These are phyloP conservation scores for Crithidia bombi DNA, from an alignment of 208 protist species.

Conservation along the genomic window DNA sequence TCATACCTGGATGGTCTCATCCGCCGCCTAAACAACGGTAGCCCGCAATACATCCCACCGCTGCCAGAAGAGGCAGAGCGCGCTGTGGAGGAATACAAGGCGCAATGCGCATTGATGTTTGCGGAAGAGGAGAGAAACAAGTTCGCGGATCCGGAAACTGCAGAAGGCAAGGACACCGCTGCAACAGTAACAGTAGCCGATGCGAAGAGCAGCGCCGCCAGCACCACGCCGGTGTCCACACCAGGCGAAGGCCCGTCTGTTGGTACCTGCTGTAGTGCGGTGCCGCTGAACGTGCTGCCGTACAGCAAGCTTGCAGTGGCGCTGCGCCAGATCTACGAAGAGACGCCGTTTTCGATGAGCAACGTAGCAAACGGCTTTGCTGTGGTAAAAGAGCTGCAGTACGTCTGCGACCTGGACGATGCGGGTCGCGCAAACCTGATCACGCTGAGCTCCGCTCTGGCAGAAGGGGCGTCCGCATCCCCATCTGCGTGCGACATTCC, in stretches of 20 bases:
- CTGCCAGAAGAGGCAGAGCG: constrained; percentile 26
- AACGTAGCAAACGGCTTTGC: constrained; percentile 77
- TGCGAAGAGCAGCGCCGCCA: neutral
- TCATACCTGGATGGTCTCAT: constrained; percentile 80
- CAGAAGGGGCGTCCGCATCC: constrained; percentile 2
- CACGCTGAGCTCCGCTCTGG: constrained; percentile 8
- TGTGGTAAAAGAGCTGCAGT: constrained; percentile 76
- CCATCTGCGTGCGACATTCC: constrained; percentile 15
- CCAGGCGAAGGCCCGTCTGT: neutral
- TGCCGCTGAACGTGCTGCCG: constrained; percentile 43
- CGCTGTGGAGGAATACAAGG: constrained; percentile 24
- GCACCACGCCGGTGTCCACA: constrained; percentile 1
- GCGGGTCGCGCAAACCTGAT: constrained; percentile 15
- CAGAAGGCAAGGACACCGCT: neutral
- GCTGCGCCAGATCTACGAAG: constrained; percentile 62
- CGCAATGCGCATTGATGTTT: constrained; percentile 17
- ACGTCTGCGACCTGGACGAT: constrained; percentile 47
- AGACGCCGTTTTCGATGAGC: constrained; percentile 65
- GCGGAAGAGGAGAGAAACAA: constrained; percentile 1
- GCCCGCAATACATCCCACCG: constrained; percentile 68
- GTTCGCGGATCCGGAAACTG: neutral
- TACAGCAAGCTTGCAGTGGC: constrained; percentile 40
- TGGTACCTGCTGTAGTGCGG: constrained; percentile 9
- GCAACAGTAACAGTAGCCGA: neutral
- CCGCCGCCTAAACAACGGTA: constrained; percentile 67